Percentiles rank a stretch among this genome's conserved stretches.
Conservation (phyloP, 306 rosid species). For the Vigna nakashimae region DNA sequence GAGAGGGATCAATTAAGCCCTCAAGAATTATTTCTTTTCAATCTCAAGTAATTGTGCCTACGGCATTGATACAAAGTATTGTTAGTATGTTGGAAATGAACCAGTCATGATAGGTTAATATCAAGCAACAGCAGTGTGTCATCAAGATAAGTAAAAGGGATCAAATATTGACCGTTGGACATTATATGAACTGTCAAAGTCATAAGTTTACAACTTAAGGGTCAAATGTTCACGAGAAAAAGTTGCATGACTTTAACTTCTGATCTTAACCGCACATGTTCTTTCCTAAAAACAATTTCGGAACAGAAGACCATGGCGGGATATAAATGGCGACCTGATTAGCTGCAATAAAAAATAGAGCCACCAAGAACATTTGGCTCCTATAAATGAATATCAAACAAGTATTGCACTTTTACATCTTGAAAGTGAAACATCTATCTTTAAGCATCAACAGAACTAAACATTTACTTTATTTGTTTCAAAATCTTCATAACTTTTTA, state of each 20-base stretch:
- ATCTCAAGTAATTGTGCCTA: background rate
- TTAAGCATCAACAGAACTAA: background rate
- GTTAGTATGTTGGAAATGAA: background rate
- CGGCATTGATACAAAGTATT: background rate
- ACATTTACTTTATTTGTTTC: background rate
- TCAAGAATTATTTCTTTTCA: no score
- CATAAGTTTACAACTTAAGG: background rate
- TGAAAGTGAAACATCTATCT: background rate
- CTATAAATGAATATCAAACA: background rate
- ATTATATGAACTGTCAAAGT: background rate
- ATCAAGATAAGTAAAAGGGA: background rate
- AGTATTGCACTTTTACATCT: background rate
- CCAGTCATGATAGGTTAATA: background rate
- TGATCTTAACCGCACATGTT: background rate
- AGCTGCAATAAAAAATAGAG: no score
- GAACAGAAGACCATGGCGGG: background rate
- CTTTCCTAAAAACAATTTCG: background rate
- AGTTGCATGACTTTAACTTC: background rate
- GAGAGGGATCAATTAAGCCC: no score
- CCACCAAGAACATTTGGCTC: background rate
- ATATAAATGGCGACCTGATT: background rate
- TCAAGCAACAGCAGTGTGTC: background rate
- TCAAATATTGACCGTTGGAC: background rate
- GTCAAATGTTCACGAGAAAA: background rate
- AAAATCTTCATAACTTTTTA: conserved; percentile 7